Percentiles rank a stretch among this genome's conserved stretches.
Conservation (phyloP, 352 stramenopile genomes). For the Phytophthora meadii region DNA sequence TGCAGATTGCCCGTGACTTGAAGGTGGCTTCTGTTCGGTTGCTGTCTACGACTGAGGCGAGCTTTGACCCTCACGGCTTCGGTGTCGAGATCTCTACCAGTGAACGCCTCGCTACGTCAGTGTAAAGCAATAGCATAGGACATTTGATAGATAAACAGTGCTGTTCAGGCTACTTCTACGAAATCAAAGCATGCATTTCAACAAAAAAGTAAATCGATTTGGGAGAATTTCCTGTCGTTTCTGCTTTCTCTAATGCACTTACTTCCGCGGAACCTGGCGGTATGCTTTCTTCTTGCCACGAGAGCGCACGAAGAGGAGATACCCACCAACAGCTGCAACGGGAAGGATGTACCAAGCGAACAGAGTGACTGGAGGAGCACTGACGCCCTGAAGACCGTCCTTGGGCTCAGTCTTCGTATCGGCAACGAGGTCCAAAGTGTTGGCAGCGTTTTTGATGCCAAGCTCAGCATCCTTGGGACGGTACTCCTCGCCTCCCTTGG, state of each 20-base stretch:
- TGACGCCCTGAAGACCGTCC: constrained; percentile 52
- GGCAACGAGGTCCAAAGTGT: constrained; percentile 54
- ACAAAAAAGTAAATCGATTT: background rate
- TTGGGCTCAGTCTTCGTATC: constrained; percentile 46
- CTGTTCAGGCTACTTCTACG: constrained; percentile 7
- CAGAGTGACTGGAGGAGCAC: constrained; percentile 66
- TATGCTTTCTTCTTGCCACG: constrained; percentile 50
- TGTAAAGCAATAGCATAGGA: constrained; percentile 26
- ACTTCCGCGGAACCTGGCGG: constrained; percentile 40
- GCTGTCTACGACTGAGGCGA: constrained; percentile 45
- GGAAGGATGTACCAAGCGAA: constrained; percentile 87
- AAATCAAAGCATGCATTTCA: constrained; percentile 9
- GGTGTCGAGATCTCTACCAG: constrained; percentile 50
- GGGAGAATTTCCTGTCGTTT: background rate
- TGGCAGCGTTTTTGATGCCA: constrained; percentile 69
- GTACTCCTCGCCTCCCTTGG: constrained; percentile 47
- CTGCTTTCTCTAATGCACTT: constrained; percentile 22
- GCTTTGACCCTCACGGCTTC: constrained; percentile 77
- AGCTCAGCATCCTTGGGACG: constrained; percentile 73
- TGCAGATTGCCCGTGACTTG: constrained; percentile 75
- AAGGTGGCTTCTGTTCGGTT: constrained; percentile 62
- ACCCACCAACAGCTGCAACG: constrained; percentile 65
- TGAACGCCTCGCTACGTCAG: constrained; percentile 36
- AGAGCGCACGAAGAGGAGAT: constrained; percentile 71
- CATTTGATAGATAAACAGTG: constrained; percentile 24